Conservation (phyloP, 164 flowering plant species). For the Hamamelis virginiana region DNA sequence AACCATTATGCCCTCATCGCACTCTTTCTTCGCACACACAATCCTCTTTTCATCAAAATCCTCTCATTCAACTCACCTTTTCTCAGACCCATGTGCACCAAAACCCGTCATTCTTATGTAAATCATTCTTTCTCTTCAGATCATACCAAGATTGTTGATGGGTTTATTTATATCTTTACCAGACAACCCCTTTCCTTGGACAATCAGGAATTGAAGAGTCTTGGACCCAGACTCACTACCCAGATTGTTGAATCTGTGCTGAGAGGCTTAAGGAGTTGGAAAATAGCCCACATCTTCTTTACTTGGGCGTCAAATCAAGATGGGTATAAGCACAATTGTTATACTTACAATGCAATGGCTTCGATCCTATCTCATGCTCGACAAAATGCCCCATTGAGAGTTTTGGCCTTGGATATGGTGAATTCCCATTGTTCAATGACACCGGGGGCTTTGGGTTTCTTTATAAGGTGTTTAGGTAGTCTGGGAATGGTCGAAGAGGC, state of each 20-base stretch:
- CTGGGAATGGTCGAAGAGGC: conserved; percentile 68
- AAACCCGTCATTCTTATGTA: not conserved
- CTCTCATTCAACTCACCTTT: not conserved
- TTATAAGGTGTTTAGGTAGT: conserved; percentile 73
- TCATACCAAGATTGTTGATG: conserved; percentile 6
- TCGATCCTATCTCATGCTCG: conserved; percentile 57
- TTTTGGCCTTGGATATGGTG: conserved; percentile 40
- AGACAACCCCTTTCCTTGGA: conserved; percentile 25
- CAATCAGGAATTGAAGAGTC: conserved; percentile 28
- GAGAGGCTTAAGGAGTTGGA: conserved; percentile 51
- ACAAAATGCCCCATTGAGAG: conserved; percentile 48
- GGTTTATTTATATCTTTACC: conserved; percentile 46
- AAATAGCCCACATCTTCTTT: conserved; percentile 53
- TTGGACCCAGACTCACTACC: conserved; percentile 45
- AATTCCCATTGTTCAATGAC: conserved; percentile 44
- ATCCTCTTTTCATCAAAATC: not conserved
- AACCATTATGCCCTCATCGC: not conserved
- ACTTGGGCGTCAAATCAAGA: conserved; percentile 64
- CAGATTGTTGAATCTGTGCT: conserved; percentile 59
- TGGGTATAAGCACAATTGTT: conserved; percentile 57
- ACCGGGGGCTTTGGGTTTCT: conserved; percentile 75
- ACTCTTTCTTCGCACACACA: not conserved
- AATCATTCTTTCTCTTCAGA: not conserved
- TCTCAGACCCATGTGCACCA: conserved; percentile 2
- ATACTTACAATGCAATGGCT: conserved; percentile 83